Conservation (phyloP, 2,329 filamentous ascomycete species). For the Alternaria ventricosa region DNA sequence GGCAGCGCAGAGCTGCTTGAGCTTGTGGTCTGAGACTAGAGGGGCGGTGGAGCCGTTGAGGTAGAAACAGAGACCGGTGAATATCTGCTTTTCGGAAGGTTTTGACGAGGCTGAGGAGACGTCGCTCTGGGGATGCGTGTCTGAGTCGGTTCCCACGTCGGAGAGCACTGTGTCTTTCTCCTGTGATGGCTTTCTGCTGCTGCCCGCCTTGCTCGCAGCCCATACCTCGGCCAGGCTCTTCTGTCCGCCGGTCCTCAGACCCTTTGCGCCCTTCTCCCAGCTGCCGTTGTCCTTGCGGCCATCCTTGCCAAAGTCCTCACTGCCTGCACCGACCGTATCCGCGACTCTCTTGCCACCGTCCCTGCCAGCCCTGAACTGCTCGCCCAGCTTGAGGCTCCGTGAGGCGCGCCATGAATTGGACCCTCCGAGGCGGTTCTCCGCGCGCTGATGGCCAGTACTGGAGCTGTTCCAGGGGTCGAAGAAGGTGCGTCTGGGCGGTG, state of each 20-base stretch:
- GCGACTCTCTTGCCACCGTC: conserved; percentile 64
- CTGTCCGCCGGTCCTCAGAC: conserved; percentile 57
- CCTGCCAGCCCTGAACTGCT: conserved; percentile 69
- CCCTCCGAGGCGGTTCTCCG: conserved; percentile 69
- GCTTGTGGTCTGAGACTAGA: conserved; percentile 80
- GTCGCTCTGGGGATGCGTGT: neutral
- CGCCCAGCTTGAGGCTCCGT: conserved; percentile 70
- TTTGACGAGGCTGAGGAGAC: conserved; percentile 3
- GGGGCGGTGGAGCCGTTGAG: conserved; percentile 88
- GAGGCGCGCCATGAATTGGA: conserved; percentile 74
- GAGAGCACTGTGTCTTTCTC: conserved; percentile 5
- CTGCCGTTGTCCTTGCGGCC: conserved; percentile 60
- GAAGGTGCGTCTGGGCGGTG: conserved; percentile 31
- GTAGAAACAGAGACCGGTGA: conserved; percentile 76
- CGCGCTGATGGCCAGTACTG: conserved; percentile 78
- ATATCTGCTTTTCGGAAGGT: conserved; percentile 58
- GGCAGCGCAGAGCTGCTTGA: conserved; percentile 77
- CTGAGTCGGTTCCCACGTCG: neutral
- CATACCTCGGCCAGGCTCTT: conserved; percentile 38
- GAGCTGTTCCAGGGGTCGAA: conserved; percentile 78
- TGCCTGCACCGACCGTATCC: conserved; percentile 71
- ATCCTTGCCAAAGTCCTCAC: conserved; percentile 61
- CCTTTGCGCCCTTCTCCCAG: conserved; percentile 57
- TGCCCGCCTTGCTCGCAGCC: conserved; percentile 27
- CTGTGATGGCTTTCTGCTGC: conserved; percentile 13